Evolutionary conservation across 805 yeast genomes (phyloP).

Genomic region (Suhomyces emberorum): DNA sequence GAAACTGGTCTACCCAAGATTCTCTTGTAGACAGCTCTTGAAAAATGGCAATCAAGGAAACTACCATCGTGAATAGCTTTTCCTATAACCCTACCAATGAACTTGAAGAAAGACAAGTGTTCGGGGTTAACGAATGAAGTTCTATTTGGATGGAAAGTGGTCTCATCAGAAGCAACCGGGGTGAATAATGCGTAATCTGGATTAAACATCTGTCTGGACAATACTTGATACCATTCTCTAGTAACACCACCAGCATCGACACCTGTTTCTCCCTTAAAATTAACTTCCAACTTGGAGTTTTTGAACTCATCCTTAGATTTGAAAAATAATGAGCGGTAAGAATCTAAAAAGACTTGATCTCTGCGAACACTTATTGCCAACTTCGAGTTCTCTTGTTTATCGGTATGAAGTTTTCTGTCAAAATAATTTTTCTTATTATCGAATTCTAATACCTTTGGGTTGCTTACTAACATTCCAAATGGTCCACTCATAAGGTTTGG

Average conservation of each 20-base stretch:
- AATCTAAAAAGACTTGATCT: conserved; percentile 88
- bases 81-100: conserved; percentile 91
- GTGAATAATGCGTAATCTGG: conserved; percentile 90
- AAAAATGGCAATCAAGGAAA: conserved; percentile 89
- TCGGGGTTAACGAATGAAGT: conserved; percentile 92
- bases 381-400: conserved; percentile 42
- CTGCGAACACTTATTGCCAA: conserved; percentile 71
- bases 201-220: conserved; percentile 92
- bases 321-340: conserved; percentile 78
- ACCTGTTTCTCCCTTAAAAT: conserved; percentile 92
- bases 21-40: conserved; percentile 89
- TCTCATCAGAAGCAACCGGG: conserved; percentile 87
- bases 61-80: conserved; percentile 88
- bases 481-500: conserved; percentile 96
- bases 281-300: conserved; percentile 68
- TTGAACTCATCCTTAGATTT: conserved; percentile 72
- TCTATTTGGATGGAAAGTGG: conserved; percentile 93
- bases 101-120: conserved; percentile 87
- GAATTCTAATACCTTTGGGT: conserved; percentile 87
- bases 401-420: conserved; percentile 64
- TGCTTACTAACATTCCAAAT: conserved; percentile 80
- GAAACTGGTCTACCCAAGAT: conserved; percentile 77
- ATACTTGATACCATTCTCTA: conserved; percentile 94
- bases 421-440: conserved; percentile 90
- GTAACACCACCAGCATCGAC: conserved; percentile 98